phyloP scores from a whole-genome alignment of 2,329 filamentous ascomycete genomes.

The Neoscytalidium dimidiatum region DNA sequence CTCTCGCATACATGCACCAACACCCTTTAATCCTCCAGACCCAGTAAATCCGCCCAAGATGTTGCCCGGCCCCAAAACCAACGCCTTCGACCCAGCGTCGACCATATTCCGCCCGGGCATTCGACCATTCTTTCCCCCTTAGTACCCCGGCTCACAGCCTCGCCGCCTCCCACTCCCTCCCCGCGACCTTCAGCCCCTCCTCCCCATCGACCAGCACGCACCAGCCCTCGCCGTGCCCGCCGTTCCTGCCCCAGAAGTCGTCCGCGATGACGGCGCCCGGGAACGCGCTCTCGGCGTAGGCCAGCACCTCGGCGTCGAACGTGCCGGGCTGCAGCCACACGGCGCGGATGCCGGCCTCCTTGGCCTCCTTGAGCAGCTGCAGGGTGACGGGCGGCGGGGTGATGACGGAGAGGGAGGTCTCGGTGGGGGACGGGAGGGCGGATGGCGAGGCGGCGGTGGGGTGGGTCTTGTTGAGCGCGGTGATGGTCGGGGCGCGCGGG shows the following conservation, averaged over 20 bases:
- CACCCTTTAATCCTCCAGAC: too few species aligned
- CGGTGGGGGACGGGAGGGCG: conserved; percentile 63
- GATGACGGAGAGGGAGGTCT: conserved; percentile 81
- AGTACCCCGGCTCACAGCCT: conserved; percentile 25
- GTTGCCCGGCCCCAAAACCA: too few species aligned
- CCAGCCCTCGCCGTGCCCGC: conserved; percentile 39
- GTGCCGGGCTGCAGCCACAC: conserved; percentile 92
- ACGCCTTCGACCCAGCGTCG: too few species aligned
- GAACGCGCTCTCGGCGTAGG: conserved; percentile 70
- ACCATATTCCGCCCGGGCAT: too few species aligned
- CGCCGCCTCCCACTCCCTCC: conserved; percentile 33
- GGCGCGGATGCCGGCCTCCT: conserved; percentile 68
- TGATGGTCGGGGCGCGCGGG: conserved; percentile 66
- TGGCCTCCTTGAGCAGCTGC: conserved; percentile 74
- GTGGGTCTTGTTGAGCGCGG: conserved; percentile 61
- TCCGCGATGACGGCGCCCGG: conserved; percentile 66
- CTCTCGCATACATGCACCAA: too few species aligned
- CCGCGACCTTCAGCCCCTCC: conserved; percentile 35
- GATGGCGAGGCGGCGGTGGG: conserved; percentile 66
- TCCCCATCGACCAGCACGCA: conserved; percentile 46
- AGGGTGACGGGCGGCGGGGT: conserved; percentile 80
- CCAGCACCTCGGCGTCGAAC: conserved; percentile 74
- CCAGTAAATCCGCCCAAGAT: too few species aligned
- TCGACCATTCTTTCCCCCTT: too few species aligned
- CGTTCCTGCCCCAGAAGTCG: conserved; percentile 25